Percentiles rank a stretch among this genome's conserved stretches.
These are phyloP conservation scores for Aspergillus sp. DNA, from an alignment of 2,329 filamentous ascomycete genomes.

Conservation along the genomic window DNA sequence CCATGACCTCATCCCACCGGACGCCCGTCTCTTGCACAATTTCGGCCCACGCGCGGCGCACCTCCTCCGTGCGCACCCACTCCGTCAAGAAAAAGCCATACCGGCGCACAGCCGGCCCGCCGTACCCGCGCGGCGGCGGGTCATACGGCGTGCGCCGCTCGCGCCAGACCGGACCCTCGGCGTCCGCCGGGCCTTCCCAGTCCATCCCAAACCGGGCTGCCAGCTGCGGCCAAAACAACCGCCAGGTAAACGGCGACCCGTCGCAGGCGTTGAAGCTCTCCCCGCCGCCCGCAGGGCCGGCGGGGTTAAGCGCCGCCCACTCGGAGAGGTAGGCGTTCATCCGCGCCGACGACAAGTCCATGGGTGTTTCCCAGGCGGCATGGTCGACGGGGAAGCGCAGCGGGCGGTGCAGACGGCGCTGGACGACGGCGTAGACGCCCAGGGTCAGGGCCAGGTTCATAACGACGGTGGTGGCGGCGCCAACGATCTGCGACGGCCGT, in stretches of 20 bases:
- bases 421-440: too few species aligned
- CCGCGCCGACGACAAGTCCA: constrained; percentile 31
- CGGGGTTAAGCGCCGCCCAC: constrained; percentile 48
- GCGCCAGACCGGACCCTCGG: constrained; percentile 18
- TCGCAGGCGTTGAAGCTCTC: constrained; percentile 53
- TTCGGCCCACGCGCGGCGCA: background rate
- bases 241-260: constrained; percentile 47
- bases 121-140: constrained; percentile 40
- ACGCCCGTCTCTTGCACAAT: background rate
- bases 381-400: background rate
- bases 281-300: constrained; percentile 41
- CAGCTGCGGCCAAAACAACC: constrained; percentile 49
- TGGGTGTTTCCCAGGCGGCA: background rate
- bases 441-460: background rate
- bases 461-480: too few species aligned
- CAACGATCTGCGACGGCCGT: too few species aligned
- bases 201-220: constrained; percentile 45
- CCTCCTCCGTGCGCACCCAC: background rate
- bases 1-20: background rate
- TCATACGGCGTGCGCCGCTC: constrained; percentile 24
- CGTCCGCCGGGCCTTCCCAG: constrained; percentile 33
- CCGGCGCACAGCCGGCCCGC: constrained; percentile 27
- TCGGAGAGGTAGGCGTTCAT: constrained; percentile 52
- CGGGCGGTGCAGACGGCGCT: background rate
- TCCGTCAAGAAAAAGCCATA: background rate